Conservation (phyloP, 768 basidiomycete genomes). For the Boletus insuetus region DNA sequence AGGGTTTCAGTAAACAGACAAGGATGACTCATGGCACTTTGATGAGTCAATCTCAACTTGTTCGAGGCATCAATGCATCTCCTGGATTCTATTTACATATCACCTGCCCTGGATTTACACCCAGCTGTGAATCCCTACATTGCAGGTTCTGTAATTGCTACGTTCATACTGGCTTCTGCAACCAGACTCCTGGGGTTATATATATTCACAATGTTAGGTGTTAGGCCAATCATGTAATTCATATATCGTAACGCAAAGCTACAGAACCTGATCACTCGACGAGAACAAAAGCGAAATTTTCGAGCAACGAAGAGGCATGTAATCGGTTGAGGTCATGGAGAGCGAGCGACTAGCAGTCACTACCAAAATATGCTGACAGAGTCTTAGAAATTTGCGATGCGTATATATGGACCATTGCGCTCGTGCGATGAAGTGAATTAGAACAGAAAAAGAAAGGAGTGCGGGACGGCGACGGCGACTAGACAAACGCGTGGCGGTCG, state of each 20-base stretch:
- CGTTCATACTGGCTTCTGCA: too few species aligned
- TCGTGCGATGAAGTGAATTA: conserved; percentile 8
- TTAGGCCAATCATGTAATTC: too few species aligned
- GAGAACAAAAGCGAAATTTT: neutral
- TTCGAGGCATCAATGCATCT: neutral
- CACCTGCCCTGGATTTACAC: neutral
- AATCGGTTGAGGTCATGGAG: conserved; percentile 8
- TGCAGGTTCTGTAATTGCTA: neutral
- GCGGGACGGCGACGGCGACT: conserved; percentile 12
- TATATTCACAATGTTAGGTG: neutral
- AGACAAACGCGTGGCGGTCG: too few species aligned
- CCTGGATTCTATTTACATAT: neutral
- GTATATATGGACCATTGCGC: conserved; percentile 16
- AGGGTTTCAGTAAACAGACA: neutral
- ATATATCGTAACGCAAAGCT: too few species aligned
- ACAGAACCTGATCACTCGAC: neutral
- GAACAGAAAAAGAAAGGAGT: conserved; percentile 15
- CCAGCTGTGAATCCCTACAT: neutral
- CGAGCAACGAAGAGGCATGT: conserved; percentile 4
- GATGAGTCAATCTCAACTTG: conserved; percentile 1
- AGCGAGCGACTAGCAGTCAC: neutral
- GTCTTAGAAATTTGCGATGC: conserved; percentile 16
- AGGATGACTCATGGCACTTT: neutral
- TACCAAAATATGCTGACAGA: conserved; percentile 9
- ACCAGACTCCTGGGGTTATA: neutral